These are phyloP conservation scores for Boechera stricta DNA, from an alignment of 345 rosid species.

Conservation along the genomic window DNA sequence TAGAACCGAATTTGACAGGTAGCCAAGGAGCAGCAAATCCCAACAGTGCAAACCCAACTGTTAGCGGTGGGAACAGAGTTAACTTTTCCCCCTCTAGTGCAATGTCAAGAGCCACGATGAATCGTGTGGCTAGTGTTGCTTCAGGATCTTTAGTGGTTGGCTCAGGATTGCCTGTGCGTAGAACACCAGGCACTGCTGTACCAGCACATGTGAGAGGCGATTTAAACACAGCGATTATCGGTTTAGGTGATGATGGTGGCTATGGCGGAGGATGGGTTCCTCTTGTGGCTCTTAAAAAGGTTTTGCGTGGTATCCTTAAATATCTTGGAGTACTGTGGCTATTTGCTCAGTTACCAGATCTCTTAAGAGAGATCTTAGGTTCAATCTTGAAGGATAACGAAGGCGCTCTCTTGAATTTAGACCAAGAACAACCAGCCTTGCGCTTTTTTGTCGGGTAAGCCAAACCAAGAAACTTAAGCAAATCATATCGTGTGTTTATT, in stretches of 20 bases:
- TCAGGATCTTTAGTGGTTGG: constrained; percentile 68
- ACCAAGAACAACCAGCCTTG: constrained; percentile 97
- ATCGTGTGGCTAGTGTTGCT: constrained; percentile 71
- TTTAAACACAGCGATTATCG: constrained; percentile 91
- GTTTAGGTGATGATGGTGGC: constrained; percentile 99
- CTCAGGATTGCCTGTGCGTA: constrained; percentile 78
- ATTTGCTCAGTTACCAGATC: constrained; percentile 92
- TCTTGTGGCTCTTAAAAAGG: constrained; percentile 98
- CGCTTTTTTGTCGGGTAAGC: constrained; percentile 99
- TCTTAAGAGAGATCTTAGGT: constrained; percentile 91
- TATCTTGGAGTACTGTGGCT: constrained; percentile 98
- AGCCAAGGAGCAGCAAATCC: constrained; percentile 66
- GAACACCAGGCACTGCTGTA: constrained; percentile 76
- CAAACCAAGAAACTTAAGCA: constrained; percentile 26
- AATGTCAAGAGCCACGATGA: constrained; percentile 67
- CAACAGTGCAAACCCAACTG: constrained; percentile 53
- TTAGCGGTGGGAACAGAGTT: constrained; percentile 70
- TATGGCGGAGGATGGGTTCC: constrained; percentile 99
- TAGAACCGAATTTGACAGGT: constrained; percentile 76
- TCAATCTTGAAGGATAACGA: constrained; percentile 92
- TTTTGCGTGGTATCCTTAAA: constrained; percentile 91
- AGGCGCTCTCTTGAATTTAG: constrained; percentile 95
- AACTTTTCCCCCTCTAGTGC: constrained; percentile 65
- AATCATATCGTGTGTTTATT: neutral
- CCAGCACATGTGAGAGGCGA: constrained; percentile 97